Evolutionary conservation across 306 rosid species (phyloP).

Genomic region (Corylus avellana): DNA sequence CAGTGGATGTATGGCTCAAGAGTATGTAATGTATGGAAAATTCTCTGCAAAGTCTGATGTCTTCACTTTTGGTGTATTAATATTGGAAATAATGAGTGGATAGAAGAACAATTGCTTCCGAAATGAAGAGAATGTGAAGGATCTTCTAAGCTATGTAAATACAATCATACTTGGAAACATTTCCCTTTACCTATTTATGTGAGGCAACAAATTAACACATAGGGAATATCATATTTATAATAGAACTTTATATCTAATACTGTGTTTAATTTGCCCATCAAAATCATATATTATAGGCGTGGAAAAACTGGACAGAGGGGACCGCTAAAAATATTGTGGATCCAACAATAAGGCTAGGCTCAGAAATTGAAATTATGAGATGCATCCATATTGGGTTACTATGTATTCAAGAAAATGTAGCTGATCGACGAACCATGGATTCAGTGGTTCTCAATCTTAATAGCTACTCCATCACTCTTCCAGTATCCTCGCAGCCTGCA

Average conservation of each 20-base stretch:
- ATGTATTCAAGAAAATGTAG: constrained; percentile 50
- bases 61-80: constrained; percentile 13
- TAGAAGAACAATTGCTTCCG: constrained; percentile 1
- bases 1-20: constrained; percentile 46
- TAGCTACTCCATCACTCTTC: constrained; percentile 33
- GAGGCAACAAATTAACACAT: not conserved
- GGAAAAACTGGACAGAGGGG: constrained; percentile 36
- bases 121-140: constrained; percentile 14
- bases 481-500: constrained; percentile 42
- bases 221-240: not conserved
- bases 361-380: constrained; percentile 26
- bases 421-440: constrained; percentile 52
- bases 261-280: not conserved
- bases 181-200: not conserved
- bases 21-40: constrained; percentile 32
- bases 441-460: constrained; percentile 38
- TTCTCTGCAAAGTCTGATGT: constrained; percentile 27
- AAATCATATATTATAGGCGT: not conserved
- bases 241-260: not conserved
- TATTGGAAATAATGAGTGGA: constrained; percentile 20
- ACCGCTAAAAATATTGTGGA: constrained; percentile 9
- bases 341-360: not conserved
- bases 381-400: constrained; percentile 63
- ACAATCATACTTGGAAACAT: not conserved
- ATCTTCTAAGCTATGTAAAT: constrained; percentile 24